phyloP scores from a whole-genome alignment of 1,284 basidiomycete species.

The Phenoliferia sp. region DNA sequence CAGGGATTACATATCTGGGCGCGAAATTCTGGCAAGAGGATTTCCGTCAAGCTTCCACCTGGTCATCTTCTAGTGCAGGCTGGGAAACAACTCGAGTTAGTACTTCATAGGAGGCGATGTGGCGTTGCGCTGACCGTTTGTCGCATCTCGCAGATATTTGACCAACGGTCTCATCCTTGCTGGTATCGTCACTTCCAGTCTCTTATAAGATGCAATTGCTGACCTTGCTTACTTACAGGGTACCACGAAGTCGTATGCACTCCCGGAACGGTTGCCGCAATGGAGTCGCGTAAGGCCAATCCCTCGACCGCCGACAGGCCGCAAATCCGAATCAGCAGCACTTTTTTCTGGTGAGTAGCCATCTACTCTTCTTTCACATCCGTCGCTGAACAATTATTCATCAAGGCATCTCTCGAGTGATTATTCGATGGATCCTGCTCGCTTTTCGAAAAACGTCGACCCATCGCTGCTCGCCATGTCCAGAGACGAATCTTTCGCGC shows the following conservation, averaged over 20 bases:
- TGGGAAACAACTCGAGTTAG: constrained; percentile 77
- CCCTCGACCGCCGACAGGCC: constrained; percentile 61
- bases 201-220: constrained; percentile 1
- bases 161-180: constrained; percentile 78
- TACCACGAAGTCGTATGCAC: constrained; percentile 89
- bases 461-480: constrained; percentile 36
- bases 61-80: constrained; percentile 65
- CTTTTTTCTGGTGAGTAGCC: constrained; percentile 90
- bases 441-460: constrained; percentile 7
- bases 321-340: constrained; percentile 82
- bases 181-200: constrained; percentile 6
- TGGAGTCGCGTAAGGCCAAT: constrained; percentile 56
- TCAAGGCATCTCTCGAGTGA: constrained; percentile 79
- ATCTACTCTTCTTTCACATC: constrained; percentile 59
- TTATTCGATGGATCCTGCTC: constrained; percentile 40
- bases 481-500: constrained; percentile 45
- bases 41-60: constrained; percentile 71
- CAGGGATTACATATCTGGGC: constrained; percentile 80
- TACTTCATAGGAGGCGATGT: not conserved
- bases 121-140: not conserved
- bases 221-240: constrained; percentile 38
- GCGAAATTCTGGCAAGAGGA: constrained; percentile 79
- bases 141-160: constrained; percentile 51
- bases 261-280: constrained; percentile 62
- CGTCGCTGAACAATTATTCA: constrained; percentile 46